Percentiles rank a stretch among this genome's conserved stretches.
Conservation (phyloP, 1,284 basidiomycete genomes). For the Filobasidium uniguttulatum region DNA sequence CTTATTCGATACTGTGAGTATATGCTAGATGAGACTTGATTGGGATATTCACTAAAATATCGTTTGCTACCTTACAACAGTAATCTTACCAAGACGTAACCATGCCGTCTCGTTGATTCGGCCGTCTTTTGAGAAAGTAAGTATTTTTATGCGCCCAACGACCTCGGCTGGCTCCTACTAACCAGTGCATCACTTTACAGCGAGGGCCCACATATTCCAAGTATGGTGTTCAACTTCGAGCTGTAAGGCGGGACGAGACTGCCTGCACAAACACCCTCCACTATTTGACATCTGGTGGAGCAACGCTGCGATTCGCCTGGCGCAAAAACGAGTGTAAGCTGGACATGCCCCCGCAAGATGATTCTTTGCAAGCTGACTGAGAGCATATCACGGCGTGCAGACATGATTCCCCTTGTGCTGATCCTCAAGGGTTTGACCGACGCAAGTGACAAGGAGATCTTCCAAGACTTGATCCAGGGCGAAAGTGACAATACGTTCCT, state of each 20-base stretch:
- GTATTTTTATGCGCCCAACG: too few species aligned
- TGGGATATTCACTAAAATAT: too few species aligned
- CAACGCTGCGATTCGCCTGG: slow-evolving; percentile 93
- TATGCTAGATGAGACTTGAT: too few species aligned
- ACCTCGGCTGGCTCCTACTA: too few species aligned
- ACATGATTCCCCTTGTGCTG: slow-evolving; percentile 95
- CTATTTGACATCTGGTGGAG: slow-evolving; percentile 90
- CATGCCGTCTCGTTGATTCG: slow-evolving; percentile 58
- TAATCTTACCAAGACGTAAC: slow-evolving; percentile 54
- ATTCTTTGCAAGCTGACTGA: background rate
- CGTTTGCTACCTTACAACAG: slow-evolving; percentile 7
- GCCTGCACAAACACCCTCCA: slow-evolving; percentile 90
- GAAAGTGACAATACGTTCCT: slow-evolving; percentile 96
- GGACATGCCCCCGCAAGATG: background rate
- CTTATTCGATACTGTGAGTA: slow-evolving; percentile 67
- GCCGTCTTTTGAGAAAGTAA: slow-evolving; percentile 53
- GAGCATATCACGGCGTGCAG: background rate
- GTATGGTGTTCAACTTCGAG: slow-evolving; percentile 89
- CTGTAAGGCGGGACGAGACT: slow-evolving; percentile 80
- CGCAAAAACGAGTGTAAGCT: slow-evolving; percentile 73
- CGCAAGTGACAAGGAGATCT: slow-evolving; percentile 93
- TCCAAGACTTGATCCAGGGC: slow-evolving; percentile 93
- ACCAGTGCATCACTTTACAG: slow-evolving; percentile 44
- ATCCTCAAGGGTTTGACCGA: slow-evolving; percentile 89
- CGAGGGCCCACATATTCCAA: slow-evolving; percentile 90